phyloP scores from a whole-genome alignment of 2,329 filamentous ascomycete species.

The Lachnellula occidentalis region DNA sequence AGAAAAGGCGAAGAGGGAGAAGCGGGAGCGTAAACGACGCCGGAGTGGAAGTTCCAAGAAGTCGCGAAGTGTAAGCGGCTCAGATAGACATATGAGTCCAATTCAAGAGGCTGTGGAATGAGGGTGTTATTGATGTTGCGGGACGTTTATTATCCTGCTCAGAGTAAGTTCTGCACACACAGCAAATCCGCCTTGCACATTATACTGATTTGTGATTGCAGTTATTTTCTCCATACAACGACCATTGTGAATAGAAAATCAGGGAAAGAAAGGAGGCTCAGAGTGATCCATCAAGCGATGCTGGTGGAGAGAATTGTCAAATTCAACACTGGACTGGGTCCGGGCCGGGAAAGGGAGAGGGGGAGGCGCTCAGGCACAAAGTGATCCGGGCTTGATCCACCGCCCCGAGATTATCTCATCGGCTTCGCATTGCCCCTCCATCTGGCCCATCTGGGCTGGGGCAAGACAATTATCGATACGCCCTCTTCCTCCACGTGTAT shows the following conservation, averaged over 20 bases:
- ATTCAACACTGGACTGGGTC: too few relatives aligned
- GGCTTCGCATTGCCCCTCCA: slow-evolving; percentile 4
- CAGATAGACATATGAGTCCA: slow-evolving; percentile 51
- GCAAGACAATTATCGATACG: slow-evolving; percentile 3
- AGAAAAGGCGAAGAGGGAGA: slow-evolving; percentile 27
- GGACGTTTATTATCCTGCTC: slow-evolving; percentile 10
- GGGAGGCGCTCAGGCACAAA: neutral
- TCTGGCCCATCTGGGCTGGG: too few relatives aligned
- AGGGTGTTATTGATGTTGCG: slow-evolving; percentile 12
- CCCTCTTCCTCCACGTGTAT: neutral
- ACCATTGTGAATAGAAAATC: neutral
- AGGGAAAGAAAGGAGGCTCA: neutral
- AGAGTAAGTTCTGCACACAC: slow-evolving; percentile 13
- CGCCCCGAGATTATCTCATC: slow-evolving; percentile 14
- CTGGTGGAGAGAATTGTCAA: too few relatives aligned
- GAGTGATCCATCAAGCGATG: too few relatives aligned
- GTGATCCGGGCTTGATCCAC: neutral
- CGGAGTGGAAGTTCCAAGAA: slow-evolving; percentile 29
- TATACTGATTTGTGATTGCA: slow-evolving; percentile 2
- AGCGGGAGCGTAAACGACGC: slow-evolving; percentile 10
- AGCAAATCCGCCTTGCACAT: neutral
- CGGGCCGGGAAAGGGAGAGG: too few relatives aligned
- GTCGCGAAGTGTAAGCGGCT: slow-evolving; percentile 26
- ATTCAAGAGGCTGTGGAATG: slow-evolving; percentile 47
- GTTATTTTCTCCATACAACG: neutral